A percentile compares a stretch with the other conserved stretches of the same genome.
These are phyloP conservation scores for Plasmopara viticola DNA, from an alignment of 352 stramenopile species.

Conservation along the genomic window DNA sequence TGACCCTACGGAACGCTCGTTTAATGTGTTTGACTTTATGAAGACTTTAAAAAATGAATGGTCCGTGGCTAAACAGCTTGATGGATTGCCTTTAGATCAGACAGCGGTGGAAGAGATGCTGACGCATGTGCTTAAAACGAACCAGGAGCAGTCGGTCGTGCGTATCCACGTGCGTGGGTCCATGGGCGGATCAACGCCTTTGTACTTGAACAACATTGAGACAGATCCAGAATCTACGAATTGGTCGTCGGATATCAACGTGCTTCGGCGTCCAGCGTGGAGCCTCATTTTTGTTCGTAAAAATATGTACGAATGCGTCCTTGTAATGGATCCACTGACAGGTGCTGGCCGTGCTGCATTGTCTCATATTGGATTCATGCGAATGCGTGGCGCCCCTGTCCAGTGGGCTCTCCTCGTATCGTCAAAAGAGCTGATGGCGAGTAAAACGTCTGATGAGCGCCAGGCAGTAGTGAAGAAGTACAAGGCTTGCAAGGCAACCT, in stretches of 20 bases:
- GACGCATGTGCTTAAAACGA: constrained; percentile 45
- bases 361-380: constrained; percentile 60
- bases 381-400: constrained; percentile 61
- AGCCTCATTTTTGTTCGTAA: constrained; percentile 81
- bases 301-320: constrained; percentile 85
- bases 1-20: constrained; percentile 74
- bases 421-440: constrained; percentile 58
- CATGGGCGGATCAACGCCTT: constrained; percentile 44
- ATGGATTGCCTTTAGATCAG: constrained; percentile 34
- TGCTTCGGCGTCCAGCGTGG: constrained; percentile 52
- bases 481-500: constrained; percentile 30
- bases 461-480: constrained; percentile 33
- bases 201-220: constrained; percentile 83
- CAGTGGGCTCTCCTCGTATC: constrained; percentile 73
- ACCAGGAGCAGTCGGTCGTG: constrained; percentile 33
- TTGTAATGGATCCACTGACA: constrained; percentile 63
- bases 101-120: constrained; percentile 57
- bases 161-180: constrained; percentile 65
- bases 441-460: constrained; percentile 35
- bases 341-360: constrained; percentile 41
- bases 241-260: constrained; percentile 43
- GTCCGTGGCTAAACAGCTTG: constrained; percentile 65
- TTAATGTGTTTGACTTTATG: constrained; percentile 91
- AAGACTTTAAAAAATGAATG: constrained; percentile 70
- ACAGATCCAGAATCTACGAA: constrained; percentile 45